Evolutionary conservation across 768 basidiomycete species (phyloP).

Genomic region (Austroboletus eburneus): DNA sequence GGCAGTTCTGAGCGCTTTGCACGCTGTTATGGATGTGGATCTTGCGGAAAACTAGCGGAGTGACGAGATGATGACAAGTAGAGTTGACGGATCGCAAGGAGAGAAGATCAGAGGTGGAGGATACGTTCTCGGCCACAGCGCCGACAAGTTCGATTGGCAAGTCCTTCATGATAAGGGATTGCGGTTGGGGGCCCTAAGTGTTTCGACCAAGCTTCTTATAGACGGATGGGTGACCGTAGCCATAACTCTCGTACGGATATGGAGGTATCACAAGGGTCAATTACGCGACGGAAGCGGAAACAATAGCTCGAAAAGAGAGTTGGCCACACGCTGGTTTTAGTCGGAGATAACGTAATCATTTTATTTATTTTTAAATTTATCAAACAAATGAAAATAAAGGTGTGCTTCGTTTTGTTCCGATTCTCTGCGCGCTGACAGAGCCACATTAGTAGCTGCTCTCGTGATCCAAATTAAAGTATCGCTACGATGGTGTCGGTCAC

Average conservation of each 20-base stretch:
- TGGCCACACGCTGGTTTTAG: no score
- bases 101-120: constrained; percentile 25
- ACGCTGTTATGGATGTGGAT: constrained; percentile 24
- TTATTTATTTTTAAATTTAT: no score
- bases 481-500: no score
- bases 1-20: constrained; percentile 23
- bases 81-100: constrained; percentile 26
- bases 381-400: no score
- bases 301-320: background rate
- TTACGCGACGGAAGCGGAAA: background rate
- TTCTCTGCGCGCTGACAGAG: no score
- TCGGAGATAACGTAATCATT: no score
- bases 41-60: constrained; percentile 21
- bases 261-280: constrained; percentile 1
- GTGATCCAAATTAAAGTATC: no score
- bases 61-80: constrained; percentile 22
- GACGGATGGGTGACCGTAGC: background rate
- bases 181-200: background rate
- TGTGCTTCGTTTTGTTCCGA: no score
- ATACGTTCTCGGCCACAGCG: constrained; percentile 20
- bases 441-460: no score
- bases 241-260: background rate
- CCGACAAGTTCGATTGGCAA: constrained; percentile 28
- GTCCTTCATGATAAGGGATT: constrained; percentile 15
- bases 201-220: constrained; percentile 7